Conservation (phyloP, 225 moss, liverwort and hornwort species). For the Pleurozium schreberi region DNA sequence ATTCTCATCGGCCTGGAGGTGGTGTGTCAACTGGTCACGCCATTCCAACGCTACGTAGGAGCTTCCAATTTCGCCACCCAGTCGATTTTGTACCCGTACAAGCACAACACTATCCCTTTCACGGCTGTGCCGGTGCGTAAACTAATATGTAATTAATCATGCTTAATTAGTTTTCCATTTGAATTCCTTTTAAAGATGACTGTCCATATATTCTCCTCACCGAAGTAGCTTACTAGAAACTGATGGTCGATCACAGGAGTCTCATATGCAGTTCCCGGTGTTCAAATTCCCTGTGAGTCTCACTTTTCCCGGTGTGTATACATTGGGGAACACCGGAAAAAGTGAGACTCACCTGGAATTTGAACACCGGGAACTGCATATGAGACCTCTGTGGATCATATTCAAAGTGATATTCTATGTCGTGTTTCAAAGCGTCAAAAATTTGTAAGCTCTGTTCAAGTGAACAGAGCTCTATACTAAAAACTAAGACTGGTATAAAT, state of each 20-base stretch:
- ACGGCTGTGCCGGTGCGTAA: constrained; percentile 9
- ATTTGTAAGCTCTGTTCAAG: neutral
- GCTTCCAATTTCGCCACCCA: constrained; percentile 1
- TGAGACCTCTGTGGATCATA: too few species aligned
- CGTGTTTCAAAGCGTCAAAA: neutral
- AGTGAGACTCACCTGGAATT: too few species aligned
- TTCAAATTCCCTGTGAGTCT: too few species aligned
- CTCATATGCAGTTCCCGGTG: too few species aligned
- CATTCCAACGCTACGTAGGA: constrained; percentile 32
- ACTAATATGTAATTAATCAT: neutral
- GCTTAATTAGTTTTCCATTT: neutral
- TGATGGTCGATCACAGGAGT: too few species aligned
- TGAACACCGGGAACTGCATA: too few species aligned
- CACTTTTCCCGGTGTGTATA: too few species aligned
- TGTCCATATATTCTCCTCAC: neutral
- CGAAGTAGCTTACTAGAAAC: neutral
- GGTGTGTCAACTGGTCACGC: constrained; percentile 3
- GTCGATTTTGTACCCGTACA: constrained; percentile 23
- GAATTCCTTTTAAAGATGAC: too few species aligned
- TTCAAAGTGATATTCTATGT: too few species aligned
- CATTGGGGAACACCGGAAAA: too few species aligned
- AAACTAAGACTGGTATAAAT: neutral
- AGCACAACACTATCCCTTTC: constrained; percentile 24
- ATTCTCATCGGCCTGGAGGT: constrained; percentile 21
- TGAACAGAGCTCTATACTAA: neutral